phyloP scores from a whole-genome alignment of 192 early-diverging fungal genomes.

The Backusella liffmaniae region DNA sequence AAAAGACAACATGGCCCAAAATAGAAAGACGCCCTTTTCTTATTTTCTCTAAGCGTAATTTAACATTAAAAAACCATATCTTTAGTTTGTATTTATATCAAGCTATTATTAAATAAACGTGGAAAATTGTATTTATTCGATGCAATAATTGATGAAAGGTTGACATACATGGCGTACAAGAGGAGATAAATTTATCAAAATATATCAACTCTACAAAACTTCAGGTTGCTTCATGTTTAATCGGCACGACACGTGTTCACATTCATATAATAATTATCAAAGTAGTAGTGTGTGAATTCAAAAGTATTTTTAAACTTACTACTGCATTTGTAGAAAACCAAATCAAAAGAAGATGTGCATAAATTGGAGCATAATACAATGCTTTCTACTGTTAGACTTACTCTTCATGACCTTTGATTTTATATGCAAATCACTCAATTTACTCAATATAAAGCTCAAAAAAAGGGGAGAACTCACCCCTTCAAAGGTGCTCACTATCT shows the following conservation, averaged over 20 bases:
- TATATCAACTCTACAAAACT: not conserved
- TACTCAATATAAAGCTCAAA: not conserved
- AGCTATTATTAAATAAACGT: not conserved
- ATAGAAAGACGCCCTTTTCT: not conserved
- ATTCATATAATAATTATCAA: not conserved
- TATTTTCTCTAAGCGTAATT: not conserved
- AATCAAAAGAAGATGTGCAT: not conserved
- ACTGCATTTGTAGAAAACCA: not conserved
- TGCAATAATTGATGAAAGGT: not conserved
- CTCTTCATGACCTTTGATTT: not conserved
- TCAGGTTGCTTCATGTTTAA: not conserved
- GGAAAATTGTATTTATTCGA: not conserved
- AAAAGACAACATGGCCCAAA: not conserved
- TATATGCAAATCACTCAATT: not conserved
- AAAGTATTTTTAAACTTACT: not conserved
- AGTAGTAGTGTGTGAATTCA: not conserved
- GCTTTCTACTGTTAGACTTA: not conserved
- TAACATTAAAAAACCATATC: not conserved
- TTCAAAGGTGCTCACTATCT: conserved; percentile 2
- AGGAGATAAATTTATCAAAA: not conserved
- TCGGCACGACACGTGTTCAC: not conserved
- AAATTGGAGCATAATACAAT: not conserved
- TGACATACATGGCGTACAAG: not conserved
- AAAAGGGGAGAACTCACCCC: not conserved
- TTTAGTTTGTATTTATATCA: not conserved